phyloP scores from a whole-genome alignment of 306 rosid genomes.

The Dalbergia cochinchinensis region DNA sequence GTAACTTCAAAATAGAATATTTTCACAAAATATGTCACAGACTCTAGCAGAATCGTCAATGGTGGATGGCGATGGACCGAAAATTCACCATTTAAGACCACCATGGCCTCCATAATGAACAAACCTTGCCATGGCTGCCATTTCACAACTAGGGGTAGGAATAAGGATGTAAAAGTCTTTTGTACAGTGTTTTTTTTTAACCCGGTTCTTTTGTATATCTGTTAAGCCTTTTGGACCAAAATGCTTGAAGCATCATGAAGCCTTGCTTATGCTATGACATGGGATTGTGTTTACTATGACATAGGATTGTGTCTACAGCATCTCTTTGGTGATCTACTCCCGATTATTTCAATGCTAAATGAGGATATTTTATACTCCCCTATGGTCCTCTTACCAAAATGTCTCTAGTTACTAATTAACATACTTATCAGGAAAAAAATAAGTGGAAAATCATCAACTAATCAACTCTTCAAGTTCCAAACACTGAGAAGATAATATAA shows the following conservation, averaged over 20 bases:
- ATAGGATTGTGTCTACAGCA: constrained; percentile 5
- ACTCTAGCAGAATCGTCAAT: neutral
- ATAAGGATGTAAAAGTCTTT: neutral
- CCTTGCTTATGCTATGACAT: neutral
- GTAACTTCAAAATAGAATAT: neutral
- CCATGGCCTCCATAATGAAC: no score
- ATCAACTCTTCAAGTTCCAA: constrained; percentile 4
- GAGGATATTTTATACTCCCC: neutral
- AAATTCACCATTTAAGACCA: no score
- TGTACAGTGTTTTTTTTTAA: neutral
- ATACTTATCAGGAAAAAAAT: neutral
- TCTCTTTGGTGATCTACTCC: neutral
- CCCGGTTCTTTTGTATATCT: neutral
- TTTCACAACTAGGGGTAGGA: neutral
- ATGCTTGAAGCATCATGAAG: neutral
- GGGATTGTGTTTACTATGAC: constrained; percentile 1
- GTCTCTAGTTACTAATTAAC: neutral
- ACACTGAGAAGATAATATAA: neutral
- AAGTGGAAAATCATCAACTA: constrained; percentile 8
- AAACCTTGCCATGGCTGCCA: no score
- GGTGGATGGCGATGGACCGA: no score
- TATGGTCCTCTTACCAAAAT: neutral
- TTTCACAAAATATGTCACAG: neutral
- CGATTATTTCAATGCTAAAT: neutral
- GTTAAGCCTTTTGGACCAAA: neutral